Evolutionary conservation across 1,139 yeast genomes (phyloP).

Genomic region (Yamadazyma taylorii): DNA sequence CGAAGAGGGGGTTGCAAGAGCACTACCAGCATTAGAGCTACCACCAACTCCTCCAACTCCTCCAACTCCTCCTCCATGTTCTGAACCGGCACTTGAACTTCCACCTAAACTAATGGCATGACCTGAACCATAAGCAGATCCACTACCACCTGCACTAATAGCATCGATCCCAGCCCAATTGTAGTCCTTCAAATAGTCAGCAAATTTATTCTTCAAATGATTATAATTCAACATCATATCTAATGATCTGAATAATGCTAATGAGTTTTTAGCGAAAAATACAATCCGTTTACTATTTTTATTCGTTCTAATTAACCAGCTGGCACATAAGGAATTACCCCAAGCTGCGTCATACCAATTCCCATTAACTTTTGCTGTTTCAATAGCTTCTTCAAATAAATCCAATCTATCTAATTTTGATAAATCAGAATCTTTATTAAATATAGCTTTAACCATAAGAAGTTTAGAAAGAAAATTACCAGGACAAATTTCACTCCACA

Average conservation of each 20-base stretch:
- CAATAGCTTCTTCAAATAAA: slow-evolving; percentile 48
- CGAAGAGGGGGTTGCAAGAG: not conserved
- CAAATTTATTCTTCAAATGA: slow-evolving; percentile 18
- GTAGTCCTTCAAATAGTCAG: slow-evolving; percentile 20
- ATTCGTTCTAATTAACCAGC: slow-evolving; percentile 40
- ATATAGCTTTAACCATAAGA: slow-evolving; percentile 34
- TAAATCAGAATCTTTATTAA: slow-evolving; percentile 17
- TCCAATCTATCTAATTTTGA: slow-evolving; percentile 41
- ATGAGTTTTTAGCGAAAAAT: slow-evolving; percentile 22
- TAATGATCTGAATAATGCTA: slow-evolving; percentile 20
- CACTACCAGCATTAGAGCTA: not conserved
- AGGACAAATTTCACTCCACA: slow-evolving; percentile 39
- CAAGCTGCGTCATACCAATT: slow-evolving; percentile 43
- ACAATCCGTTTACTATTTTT: slow-evolving; percentile 20
- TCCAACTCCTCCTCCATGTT: not conserved
- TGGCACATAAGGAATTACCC: slow-evolving; percentile 46
- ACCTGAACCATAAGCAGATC: no score
- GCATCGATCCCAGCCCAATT: slow-evolving; percentile 35
- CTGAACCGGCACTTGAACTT: no score
- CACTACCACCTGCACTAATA: slow-evolving; percentile 2
- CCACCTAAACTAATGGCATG: no score
- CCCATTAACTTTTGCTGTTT: slow-evolving; percentile 29
- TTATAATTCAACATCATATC: slow-evolving; percentile 17
- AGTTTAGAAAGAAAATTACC: slow-evolving; percentile 36
- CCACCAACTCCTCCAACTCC: not conserved